A percentile compares a stretch with the other conserved stretches of the same genome.
Evolutionary conservation across 2,329 filamentous ascomycete genomes (phyloP).

Genomic region (Podosphaera fusca): DNA sequence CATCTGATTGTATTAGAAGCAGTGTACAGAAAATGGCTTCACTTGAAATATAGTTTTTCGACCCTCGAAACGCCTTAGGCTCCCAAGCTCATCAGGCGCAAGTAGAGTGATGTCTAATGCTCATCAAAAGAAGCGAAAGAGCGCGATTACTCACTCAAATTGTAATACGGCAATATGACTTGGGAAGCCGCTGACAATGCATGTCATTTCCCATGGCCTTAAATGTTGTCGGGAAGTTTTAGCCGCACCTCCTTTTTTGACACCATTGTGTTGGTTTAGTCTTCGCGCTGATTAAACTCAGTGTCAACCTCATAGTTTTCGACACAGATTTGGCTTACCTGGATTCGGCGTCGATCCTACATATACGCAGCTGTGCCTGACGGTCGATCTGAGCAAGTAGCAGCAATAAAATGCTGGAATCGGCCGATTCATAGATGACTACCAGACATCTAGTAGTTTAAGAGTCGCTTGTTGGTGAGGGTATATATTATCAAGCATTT

Average conservation of each 20-base stretch:
- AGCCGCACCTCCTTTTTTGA: slow-evolving; percentile 55
- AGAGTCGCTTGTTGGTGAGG: no score
- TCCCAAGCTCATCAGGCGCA: no score
- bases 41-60: background rate
- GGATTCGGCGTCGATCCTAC: slow-evolving; percentile 86
- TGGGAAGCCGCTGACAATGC: slow-evolving; percentile 69
- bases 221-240: slow-evolving; percentile 44
- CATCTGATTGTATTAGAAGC: slow-evolving; percentile 31
- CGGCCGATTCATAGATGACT: slow-evolving; percentile 17
- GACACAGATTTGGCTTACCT: slow-evolving; percentile 6
- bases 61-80: no score
- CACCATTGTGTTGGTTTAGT: slow-evolving; percentile 78
- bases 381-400: slow-evolving; percentile 70
- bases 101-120: no score
- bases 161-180: slow-evolving; percentile 72
- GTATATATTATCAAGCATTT: no score
- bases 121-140: background rate
- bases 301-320: background rate
- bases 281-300: slow-evolving; percentile 31
- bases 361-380: slow-evolving; percentile 48
- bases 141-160: slow-evolving; percentile 48
- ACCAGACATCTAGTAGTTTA: no score
- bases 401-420: slow-evolving; percentile 85
- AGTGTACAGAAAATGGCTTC: background rate
- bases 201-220: slow-evolving; percentile 80